Evolutionary conservation across 345 rosid genomes (phyloP), one percentile per base, ranked within the genome.

Genomic region (Bruguiera sexangula): DNA sequence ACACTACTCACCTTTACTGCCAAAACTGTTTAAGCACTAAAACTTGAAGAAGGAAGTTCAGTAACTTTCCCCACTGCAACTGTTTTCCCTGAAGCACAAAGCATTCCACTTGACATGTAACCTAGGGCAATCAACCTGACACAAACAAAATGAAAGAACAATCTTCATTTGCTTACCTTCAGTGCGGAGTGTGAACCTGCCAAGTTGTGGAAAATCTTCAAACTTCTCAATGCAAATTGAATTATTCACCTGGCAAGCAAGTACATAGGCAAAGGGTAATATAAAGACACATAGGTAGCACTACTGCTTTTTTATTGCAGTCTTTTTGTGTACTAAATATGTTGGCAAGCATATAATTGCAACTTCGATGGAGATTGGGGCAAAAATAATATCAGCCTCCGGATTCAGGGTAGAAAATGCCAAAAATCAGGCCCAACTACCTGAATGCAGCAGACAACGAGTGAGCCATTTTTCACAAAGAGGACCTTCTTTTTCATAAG

Each of bases 151-250:
- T 6, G 31, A 43, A 3, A 62, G 5, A 50, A 10, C 10, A 60
- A 39, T 43, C 21, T 56, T 20, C 32, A 18, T 55, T 18, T 13
- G 27, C 65, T 58, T 78, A 90, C 99, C 99, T 84, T 95, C 98
- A 39, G 98, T 90, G 22, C 99, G 96, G 73, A 95, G 93, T 68
- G 99, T 89, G 78, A 95, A 95, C 78, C 99, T 88, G 48, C 99
- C 99, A 73, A 95, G 98, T 70, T 95, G 97, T 2, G 96, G 78
- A 74, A 95, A 90, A 72, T 95, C 97, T 20, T 88, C 30, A 59
- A 90, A 95, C 69, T 80, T 87, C 87, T 95, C 99, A 19, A 92
- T 26, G 75, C 98, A 92, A 57, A 92, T 95, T 73, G 76, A 32
- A 80, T 85, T 95, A 72, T 82, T 81, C 48, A 89, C 94, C 99